Evolutionary conservation across 495 filamentous ascomycete species (phyloP), one percentile per base, ranked within the genome.

Genomic region (Coniosporium apollinis): DNA sequence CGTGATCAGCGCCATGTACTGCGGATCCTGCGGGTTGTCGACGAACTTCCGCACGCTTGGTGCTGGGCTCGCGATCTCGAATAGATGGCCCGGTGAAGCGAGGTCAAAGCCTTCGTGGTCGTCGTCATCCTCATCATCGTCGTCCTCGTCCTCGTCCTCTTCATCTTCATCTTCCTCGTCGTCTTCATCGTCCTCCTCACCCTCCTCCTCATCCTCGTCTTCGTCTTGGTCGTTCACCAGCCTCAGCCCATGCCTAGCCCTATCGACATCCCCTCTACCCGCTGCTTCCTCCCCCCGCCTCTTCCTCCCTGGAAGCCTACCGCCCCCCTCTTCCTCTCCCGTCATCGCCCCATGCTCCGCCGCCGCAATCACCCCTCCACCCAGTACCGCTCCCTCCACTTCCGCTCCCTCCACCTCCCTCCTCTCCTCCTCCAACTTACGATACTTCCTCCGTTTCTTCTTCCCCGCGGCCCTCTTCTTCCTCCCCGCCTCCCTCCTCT

Each of bases 361-460:
- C n/a, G n/a, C n/a, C n/a, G n/a, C n/a, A n/a, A n/a, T n/a, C n/a
- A n/a, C n/a, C n/a, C n/a, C n/a, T n/a, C n/a, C n/a, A n/a, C n/a
- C n/a, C n/a, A n/a, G n/a, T n/a, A n/a, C n/a, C n/a, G n/a, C 18
- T 62, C 53, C 38, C 64, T 43, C 39, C 50, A 59, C 29, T 44
- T 68, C 43, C 34, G 52, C 50, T 8, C 19, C 21, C n/a, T 26
- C 37, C 24, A 20, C 60, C 67, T 38, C 59, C 59, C 37, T 55
- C n/a, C n/a, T 52, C 44, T 37, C 51, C 31, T 61, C 60, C 20
- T 55, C 63, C 41, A 73, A 37, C 32, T 54, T 53, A 37, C 63
- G 57, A 54, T 79, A 79, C 58, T 82, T 81, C 57, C 77, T 59
- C 50, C 60, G 64, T 8, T 54, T 58, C 59, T 81, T 82, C 60